These are phyloP conservation scores for Phytomonas sp. DNA, from an alignment of 208 protist species.

Conservation along the genomic window DNA sequence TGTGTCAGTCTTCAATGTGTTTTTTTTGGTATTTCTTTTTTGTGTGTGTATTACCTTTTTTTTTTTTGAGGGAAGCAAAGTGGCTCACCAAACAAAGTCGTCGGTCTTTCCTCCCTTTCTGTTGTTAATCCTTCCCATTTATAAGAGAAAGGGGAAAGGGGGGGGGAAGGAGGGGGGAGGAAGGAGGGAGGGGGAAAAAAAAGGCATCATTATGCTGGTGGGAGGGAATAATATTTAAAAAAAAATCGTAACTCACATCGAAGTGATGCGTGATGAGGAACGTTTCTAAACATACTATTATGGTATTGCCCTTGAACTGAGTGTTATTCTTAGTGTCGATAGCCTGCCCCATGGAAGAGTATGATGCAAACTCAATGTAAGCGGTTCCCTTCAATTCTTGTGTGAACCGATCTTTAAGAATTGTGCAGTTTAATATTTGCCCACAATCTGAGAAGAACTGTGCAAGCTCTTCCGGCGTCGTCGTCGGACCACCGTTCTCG, in stretches of 20 bases:
- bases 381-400: conserved; percentile 77
- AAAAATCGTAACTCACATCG: conserved; percentile 4
- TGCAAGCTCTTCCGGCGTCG: conserved; percentile 71
- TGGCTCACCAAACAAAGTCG: not conserved
- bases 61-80: not conserved
- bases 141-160: not conserved
- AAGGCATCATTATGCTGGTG: not conserved
- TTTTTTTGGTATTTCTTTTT: conserved; percentile 14
- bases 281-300: conserved; percentile 79
- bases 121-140: not conserved
- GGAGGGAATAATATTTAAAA: not conserved
- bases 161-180: conserved; percentile 9
- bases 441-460: conserved; percentile 80
- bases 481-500: conserved; percentile 47
- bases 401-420: conserved; percentile 69
- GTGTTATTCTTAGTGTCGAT: conserved; percentile 83
- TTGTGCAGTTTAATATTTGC: conserved; percentile 72
- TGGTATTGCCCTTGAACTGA: conserved; percentile 74
- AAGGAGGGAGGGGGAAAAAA: not conserved
- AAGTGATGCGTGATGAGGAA: conserved; percentile 12
- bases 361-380: conserved; percentile 78
- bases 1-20: conserved; percentile 6
- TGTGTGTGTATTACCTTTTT: conserved; percentile 12
- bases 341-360: conserved; percentile 70
- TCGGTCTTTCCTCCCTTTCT: not conserved